Conservation (phyloP, 2,329 filamentous ascomycete genomes). For the Cadophora malorum region DNA sequence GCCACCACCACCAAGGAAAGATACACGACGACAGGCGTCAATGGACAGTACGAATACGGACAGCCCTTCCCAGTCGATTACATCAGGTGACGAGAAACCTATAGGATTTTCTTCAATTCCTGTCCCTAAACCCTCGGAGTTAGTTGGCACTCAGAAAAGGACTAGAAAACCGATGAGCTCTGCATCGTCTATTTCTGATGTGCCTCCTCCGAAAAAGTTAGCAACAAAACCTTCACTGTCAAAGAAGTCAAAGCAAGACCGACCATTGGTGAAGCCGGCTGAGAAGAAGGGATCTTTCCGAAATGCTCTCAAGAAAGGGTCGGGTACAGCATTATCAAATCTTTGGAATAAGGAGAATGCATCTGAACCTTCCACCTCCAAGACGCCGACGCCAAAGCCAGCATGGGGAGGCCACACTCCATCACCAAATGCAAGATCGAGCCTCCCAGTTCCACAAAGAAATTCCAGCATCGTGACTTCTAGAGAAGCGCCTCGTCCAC, state of each 20-base stretch:
- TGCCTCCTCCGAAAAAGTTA: conserved; percentile 35
- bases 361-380: conserved; percentile 34
- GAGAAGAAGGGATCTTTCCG: conserved; percentile 57
- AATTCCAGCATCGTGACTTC: conserved; percentile 44
- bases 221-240: conserved; percentile 40
- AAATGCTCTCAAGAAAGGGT: conserved; percentile 58
- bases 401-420: conserved; percentile 38
- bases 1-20: conserved; percentile 12
- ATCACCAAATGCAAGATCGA: conserved; percentile 39
- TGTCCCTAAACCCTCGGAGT: conserved; percentile 31
- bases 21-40: neutral
- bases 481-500: conserved; percentile 47
- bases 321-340: conserved; percentile 54
- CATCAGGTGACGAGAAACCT: conserved; percentile 22
- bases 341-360: conserved; percentile 57
- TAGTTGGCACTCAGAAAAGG: conserved; percentile 43
- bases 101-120: conserved; percentile 20
- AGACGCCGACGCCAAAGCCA: conserved; percentile 32
- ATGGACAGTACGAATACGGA: neutral
- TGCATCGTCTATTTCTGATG: conserved; percentile 38
- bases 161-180: conserved; percentile 41
- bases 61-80: conserved; percentile 13
- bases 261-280: conserved; percentile 39
- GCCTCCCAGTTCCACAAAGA: conserved; percentile 44
- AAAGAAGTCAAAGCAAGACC: conserved; percentile 44